These are phyloP conservation scores for Solanum sejunctum DNA, from an alignment of 257 asterid genomes.

Conservation along the genomic window DNA sequence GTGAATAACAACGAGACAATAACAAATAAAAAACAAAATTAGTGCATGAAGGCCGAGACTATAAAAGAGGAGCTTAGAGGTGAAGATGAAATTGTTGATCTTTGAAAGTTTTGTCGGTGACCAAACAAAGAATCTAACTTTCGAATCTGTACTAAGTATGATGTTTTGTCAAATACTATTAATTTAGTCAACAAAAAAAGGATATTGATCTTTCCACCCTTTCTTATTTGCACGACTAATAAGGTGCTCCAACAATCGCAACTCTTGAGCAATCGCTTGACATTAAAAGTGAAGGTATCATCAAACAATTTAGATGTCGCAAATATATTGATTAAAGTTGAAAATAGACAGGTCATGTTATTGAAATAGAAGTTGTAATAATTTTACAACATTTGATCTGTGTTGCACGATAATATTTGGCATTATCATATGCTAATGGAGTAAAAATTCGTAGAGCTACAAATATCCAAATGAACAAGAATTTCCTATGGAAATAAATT, in stretches of 20 bases:
- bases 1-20: background rate
- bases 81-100: background rate
- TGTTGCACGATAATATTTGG: background rate
- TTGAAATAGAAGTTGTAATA: background rate
- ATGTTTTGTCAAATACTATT: background rate
- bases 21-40: background rate
- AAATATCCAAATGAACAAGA: background rate
- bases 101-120: background rate
- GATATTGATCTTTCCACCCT: conserved; percentile 84
- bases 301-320: background rate
- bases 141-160: background rate
- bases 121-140: background rate
- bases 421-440: background rate
- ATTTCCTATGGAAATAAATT: background rate
- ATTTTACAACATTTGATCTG: background rate
- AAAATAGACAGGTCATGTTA: background rate
- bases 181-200: conserved; percentile 16
- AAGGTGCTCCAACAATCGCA: conserved; percentile 26
- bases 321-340: background rate
- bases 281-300: background rate
- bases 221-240: conserved; percentile 60
- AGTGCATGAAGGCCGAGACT: background rate
- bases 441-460: background rate
- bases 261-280: conserved; percentile 63
- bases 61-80: background rate